Percentiles rank a stretch among this genome's conserved stretches.
Conservation (phyloP, 164 flowering plant genomes). For the Sextonia rubra region DNA sequence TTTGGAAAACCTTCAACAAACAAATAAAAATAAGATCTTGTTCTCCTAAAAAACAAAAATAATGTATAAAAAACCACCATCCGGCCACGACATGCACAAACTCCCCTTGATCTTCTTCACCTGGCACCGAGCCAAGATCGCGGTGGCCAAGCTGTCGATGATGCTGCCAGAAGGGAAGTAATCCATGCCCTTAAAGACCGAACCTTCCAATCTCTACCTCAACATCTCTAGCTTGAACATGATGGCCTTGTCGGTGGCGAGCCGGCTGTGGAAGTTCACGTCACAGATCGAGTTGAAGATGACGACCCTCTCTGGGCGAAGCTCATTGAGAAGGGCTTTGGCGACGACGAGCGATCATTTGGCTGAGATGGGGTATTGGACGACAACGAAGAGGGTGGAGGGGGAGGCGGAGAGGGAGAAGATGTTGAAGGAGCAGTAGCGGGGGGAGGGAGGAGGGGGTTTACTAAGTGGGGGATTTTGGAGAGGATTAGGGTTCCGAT, state of each 20-base stretch:
- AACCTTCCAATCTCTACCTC: constrained; percentile 11
- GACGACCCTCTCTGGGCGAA: constrained; percentile 10
- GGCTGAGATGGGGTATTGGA: constrained; percentile 5
- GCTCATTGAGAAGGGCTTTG: no score
- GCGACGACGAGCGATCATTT: constrained; percentile 11
- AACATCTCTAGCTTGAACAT: constrained; percentile 16
- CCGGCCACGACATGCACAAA: constrained; percentile 15
- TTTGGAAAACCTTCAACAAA: no score
- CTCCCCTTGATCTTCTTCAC: constrained; percentile 11
- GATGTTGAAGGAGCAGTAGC: constrained; percentile 10
- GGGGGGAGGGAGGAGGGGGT: constrained; percentile 8
- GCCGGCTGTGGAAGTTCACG: no score
- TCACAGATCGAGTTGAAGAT: constrained; percentile 11
- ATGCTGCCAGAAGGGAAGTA: no score
- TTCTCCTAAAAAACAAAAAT: no score
- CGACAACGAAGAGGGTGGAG: no score
- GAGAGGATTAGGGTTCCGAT: constrained; percentile 19
- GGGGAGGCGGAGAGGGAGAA: constrained; percentile 7
- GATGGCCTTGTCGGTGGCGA: no score
- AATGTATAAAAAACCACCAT: no score
- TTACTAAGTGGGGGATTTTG: constrained; percentile 2
- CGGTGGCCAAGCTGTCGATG: constrained; percentile 13
- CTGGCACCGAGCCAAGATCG: constrained; percentile 13
- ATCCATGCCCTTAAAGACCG: constrained; percentile 3
- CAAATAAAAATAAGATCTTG: no score